Base-by-base conservation (phyloP, 352 stramenopile genomes). In the Phytophthora citricola region DNA sequence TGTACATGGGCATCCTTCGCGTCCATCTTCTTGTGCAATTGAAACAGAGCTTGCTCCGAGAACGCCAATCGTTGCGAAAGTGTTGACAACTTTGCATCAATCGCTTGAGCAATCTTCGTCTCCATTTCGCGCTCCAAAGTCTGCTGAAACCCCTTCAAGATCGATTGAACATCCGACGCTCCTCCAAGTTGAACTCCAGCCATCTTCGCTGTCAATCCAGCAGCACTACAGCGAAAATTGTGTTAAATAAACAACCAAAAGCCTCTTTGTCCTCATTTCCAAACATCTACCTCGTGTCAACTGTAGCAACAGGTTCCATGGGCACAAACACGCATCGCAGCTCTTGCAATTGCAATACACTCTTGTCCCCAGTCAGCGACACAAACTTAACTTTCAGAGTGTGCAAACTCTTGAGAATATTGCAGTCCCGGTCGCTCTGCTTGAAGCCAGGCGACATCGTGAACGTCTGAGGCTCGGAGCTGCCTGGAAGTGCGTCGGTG, bases 331-430 rank as follows among this genome's bases (percentile, higher is more conserved):
- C 38, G 46, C 77, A 91, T 26, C 58, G 74, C 29, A 92, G 64
- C 11, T 64, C 40, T 4, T 75, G 64, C 40, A 94, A 45, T 3
- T 71, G 38, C 24, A 91, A 38, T 24, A 49, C 53, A 36, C 26
- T 69, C 44, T 94, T 94, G 41, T 91, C 73, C 0, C 78, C 82
- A 2, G 73, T 79, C 5, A 94, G 65, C 2, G 83, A 92, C 45
- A 92, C 80, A 51, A 94, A 94, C 58, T 91, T 91, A 68, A 92
- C 57, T 12, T 75, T 75, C 17, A 94, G 45, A 10, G 29, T 63
- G 14, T 81, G 67, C 34, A 83, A 64, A 47, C 66, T 73, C 51
- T 89, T 84, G 48, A 94, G 76, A n/a, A 92, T 71, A 29, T 82
- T 68, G 40, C 78, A 76, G 55, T 89, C 70, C 12, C 44, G 47